Percentiles rank a stretch among this genome's conserved stretches.
Conservation (phyloP, 768 basidiomycete species). For the Mycena metata region DNA sequence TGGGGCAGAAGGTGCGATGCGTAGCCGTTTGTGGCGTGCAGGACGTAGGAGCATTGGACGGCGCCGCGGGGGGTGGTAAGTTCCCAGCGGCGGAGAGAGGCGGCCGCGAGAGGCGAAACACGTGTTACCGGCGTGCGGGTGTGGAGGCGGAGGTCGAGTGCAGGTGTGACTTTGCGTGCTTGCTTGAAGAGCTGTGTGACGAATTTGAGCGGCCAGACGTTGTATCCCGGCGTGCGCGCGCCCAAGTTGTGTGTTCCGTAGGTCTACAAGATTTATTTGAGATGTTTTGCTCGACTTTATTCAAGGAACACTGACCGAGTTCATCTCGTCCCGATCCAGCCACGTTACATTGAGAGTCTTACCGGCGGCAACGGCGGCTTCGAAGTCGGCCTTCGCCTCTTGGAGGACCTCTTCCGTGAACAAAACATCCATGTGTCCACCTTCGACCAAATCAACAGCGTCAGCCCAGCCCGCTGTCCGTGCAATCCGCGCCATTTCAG, state of each 20-base stretch:
- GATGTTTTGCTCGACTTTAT: not conserved
- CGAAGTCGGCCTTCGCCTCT: conserved; percentile 6
- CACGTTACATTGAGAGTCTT: conserved; percentile 28
- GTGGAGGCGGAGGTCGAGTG: conserved; percentile 67
- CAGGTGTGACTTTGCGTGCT: conserved; percentile 40
- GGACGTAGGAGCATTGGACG: conserved; percentile 71
- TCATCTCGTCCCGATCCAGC: conserved; percentile 33
- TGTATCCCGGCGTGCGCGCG: conserved; percentile 66
- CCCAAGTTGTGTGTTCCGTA: conserved; percentile 68
- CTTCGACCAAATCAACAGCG: conserved; percentile 33
- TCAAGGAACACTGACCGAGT: conserved; percentile 8
- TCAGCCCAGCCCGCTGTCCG: conserved; percentile 29
- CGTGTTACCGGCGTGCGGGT: conserved; percentile 80
- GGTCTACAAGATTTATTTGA: conserved; percentile 38
- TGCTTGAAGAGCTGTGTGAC: conserved; percentile 73
- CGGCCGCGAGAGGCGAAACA: conserved; percentile 49
- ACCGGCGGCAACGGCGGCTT: conserved; percentile 27
- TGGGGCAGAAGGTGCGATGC: conserved; percentile 81
- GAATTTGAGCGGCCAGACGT: conserved; percentile 86
- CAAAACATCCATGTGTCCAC: conserved; percentile 33
- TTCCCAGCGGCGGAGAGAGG: conserved; percentile 56
- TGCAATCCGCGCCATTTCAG: conserved; percentile 34
- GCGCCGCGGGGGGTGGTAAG: conserved; percentile 76
- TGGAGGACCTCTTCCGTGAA: not conserved
- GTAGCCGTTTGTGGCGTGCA: conserved; percentile 93